Evolutionary conservation across 208 protist species (phyloP), one percentile per base, ranked within the genome.

Genomic region (Crithidia thermophila): DNA sequence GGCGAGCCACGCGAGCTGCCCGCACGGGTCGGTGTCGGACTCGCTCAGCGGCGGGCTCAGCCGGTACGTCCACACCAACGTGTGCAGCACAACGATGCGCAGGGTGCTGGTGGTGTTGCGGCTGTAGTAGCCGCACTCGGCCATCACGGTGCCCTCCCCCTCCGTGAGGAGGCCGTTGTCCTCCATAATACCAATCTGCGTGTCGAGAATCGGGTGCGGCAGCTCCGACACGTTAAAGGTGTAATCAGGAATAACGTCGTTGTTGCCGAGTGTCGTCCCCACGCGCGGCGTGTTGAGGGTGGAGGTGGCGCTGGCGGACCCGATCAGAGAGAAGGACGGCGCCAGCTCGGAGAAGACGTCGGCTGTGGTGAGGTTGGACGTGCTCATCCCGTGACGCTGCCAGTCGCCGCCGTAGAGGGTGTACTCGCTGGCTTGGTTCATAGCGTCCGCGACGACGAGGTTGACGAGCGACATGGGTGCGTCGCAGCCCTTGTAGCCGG

Each of bases 191-290:
- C 52, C 49, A 13, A 77, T 52, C 39, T 81, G 69, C 10, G 63
- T 45, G 21, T 69, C 31, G 13, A 88, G 46, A 39, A 75, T 67
- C 3, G 46, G 18, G 13, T 85, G 79, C 31, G 59, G 58, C 3
- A 28, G 39, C 23, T 47, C 61, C 27, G 47, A 60, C 16, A 63
- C 47, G 49, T 87, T 56, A 55, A 95, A 91, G 45, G 33, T 31
- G 69, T 91, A 92, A 58, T 93, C 69, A n/a, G 82, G 83, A 18
- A 87, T 71, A 18, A 91, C 56, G 59, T 95, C 90, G 53, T 92
- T 92, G 77, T 95, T 94, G 34, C 90, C 87, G 31, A 90, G 37
- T n/a, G 76, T 70, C 18, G 52, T 59, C 16, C 50, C 55, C 36
- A 56, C 40, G 7, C 36, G 40, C 27, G 53, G 53, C 31, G n/a